Base-by-base conservation (phyloP, 345 rosid genomes). In the Brassica carinata region DNA sequence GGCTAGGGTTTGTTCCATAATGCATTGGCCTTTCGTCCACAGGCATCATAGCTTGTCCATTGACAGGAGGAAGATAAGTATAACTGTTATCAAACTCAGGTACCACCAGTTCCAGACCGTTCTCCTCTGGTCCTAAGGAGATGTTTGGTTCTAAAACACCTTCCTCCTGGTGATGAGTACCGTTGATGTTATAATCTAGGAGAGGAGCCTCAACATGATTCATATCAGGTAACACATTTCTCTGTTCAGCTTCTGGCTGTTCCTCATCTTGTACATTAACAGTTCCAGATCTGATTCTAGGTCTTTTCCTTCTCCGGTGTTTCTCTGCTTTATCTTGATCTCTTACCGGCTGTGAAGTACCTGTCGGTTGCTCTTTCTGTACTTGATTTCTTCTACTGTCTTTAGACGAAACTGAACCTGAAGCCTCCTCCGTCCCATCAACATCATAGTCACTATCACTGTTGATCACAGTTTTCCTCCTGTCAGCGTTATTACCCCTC, bases 391-490 rank as follows among this genome's bases (percentile, higher is more conserved):
- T 88, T 78, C 89, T 77, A 67, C 75, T 86, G 73, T 90, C 97
- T 87, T 87, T 92, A 3, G 99, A 96, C 10, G 98, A 92, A 64
- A 90, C 94, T 34, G 93, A 96, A 71, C 93, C 94, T n/a, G 81
- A 85, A 80, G 87, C 89, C 59, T 85, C 91, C 9, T 89, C 94
- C 17, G 73, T 58, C 55, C 91, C 97, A 83, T 88, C 93, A 71
- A 94, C 99, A 75, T 92, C 98, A 79, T 96, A 96, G 83, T 91
- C 90, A 69, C 94, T 91, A 30, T 92, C 92, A 72, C 94, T 87
- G 72, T 90, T 85, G 65, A 85, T 6, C 31, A 88, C 76, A 11
- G 84, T 77, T 69, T 66, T 90, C 74, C 86, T 89, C 84, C 86
- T 89, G 64, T 51, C 76, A 71, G 84, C 79, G 62, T 18, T 81